Evolutionary conservation across 106 monocot genomes (phyloP), one percentile per base, ranked within the genome.

Genomic region (Ottelia alismoides): DNA sequence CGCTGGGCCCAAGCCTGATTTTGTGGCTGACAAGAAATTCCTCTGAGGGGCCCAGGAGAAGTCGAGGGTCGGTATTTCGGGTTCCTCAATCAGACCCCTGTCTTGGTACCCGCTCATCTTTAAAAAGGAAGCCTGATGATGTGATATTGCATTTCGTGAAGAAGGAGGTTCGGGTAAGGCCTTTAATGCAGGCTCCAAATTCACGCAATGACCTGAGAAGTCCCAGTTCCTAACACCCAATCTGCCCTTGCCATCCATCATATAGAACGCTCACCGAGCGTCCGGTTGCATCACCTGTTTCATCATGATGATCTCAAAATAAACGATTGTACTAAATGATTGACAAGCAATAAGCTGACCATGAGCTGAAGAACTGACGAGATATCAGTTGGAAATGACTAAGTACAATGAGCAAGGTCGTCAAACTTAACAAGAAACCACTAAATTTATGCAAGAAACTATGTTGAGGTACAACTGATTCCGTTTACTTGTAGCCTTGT

Each of bases 41-140:
- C 80, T 69, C 27, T 74, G 76, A 28, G 69, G 63, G 66, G 74
- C 47, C 80, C 80, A 85, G n/a, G 70, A 25, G 35, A 70, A 77
- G 26, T 74, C 50, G 67, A 85, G 66, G 10, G 72, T 3, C 2
- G 62, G 22, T 6, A 52, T 50, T 27, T 65, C 64, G 18, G 62
- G 18, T 27, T 64, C 56, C 1, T 55, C 27, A 28, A 48, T 4
- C 3, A 61, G 11, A 62, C 50, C 69, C 57, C 68, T 71, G 20
- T 57, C 64, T 23, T 59, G 45, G 56, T 68, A 83, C 19, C 63
- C 44, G 35, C 63, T 66, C 70, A 73, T 80, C 46, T 67, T 80
- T 55, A 80, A 60, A 45, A 74, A 80, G 27, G 66, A 30, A 45
- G 58, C 26, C 14, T 71, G 73, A 31, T 71, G 56, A 18, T 29